Percentiles rank a stretch among this genome's conserved stretches.
Conservation (phyloP, 2,329 filamentous ascomycete species). For the Aspergillus fructus region DNA sequence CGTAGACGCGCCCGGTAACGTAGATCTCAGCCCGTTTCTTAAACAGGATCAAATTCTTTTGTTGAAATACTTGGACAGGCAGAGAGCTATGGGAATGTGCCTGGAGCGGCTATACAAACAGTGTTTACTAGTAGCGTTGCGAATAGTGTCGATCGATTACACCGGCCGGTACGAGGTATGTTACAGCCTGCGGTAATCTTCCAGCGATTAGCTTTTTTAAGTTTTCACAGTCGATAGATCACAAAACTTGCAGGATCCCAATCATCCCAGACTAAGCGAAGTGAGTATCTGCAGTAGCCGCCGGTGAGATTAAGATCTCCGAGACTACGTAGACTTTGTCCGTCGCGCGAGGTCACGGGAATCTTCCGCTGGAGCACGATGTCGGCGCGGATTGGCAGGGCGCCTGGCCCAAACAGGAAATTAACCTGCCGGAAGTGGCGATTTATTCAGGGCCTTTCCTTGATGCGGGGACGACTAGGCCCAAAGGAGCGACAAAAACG, state of each 20-base stretch:
- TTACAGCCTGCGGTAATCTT: background rate
- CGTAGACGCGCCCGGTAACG: too few relatives aligned
- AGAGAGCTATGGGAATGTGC: background rate
- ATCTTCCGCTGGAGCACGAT: background rate
- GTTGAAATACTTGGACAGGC: too few relatives aligned
- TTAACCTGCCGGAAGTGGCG: background rate
- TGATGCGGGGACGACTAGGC: constrained; percentile 18
- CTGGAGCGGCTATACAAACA: background rate
- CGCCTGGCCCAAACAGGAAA: constrained; percentile 6
- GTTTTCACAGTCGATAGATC: background rate
- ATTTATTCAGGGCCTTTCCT: background rate
- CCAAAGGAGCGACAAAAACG: constrained; percentile 1
- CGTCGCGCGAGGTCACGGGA: background rate
- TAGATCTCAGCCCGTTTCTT: too few relatives aligned
- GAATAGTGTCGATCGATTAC: too few relatives aligned
- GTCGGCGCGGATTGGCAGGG: background rate
- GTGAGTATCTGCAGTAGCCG: background rate
- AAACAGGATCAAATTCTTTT: too few relatives aligned
- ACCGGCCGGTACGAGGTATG: too few relatives aligned
- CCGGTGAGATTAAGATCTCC: background rate
- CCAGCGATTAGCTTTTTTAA: background rate
- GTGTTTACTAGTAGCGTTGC: background rate
- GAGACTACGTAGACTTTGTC: background rate
- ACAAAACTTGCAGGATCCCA: background rate
- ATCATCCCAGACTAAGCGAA: background rate